phyloP scores from a whole-genome alignment of 2,329 filamentous ascomycete genomes.

The Helotiales sp. region DNA sequence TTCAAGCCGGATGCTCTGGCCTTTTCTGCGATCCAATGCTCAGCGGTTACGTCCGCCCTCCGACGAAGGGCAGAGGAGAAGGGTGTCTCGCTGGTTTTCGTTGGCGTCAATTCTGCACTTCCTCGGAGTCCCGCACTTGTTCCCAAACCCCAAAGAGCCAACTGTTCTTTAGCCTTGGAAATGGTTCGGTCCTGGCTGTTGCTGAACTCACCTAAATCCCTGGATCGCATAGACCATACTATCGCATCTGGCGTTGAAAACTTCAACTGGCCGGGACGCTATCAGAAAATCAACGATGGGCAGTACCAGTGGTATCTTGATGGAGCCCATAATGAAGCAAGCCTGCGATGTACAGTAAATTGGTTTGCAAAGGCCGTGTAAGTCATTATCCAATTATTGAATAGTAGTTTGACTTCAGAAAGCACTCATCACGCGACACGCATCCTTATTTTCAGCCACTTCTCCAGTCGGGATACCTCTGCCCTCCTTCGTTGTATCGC shows the following conservation, averaged over 20 bases:
- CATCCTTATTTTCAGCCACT: constrained; percentile 28
- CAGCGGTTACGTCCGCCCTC: constrained; percentile 53
- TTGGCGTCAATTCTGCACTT: constrained; percentile 29
- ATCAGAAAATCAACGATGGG: constrained; percentile 61
- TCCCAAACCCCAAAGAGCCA: constrained; percentile 58
- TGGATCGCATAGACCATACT: constrained; percentile 62
- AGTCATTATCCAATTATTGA: constrained; percentile 13
- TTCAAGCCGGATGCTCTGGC: constrained; percentile 65
- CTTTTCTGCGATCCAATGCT: constrained; percentile 60
- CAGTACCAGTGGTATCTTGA: constrained; percentile 38
- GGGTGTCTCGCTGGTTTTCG: constrained; percentile 47
- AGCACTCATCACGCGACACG: no score
- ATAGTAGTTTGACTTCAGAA: neutral
- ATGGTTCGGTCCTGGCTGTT: constrained; percentile 52
- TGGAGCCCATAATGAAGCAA: constrained; percentile 61
- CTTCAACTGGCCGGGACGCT: constrained; percentile 79
- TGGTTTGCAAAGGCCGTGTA: constrained; percentile 70
- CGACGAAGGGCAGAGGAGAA: constrained; percentile 54
- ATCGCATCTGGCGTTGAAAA: constrained; percentile 66
- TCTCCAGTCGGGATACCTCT: constrained; percentile 12
- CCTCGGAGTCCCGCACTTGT: constrained; percentile 38
- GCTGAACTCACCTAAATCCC: constrained; percentile 37
- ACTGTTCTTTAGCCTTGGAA: constrained; percentile 55
- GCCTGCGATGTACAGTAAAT: constrained; percentile 75
- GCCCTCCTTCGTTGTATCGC: constrained; percentile 19